A percentile compares a stretch with the other conserved stretches of the same genome.
These are phyloP conservation scores for Leersia perrieri DNA, from an alignment of 176 grass and related monocot genomes.

Conservation along the genomic window DNA sequence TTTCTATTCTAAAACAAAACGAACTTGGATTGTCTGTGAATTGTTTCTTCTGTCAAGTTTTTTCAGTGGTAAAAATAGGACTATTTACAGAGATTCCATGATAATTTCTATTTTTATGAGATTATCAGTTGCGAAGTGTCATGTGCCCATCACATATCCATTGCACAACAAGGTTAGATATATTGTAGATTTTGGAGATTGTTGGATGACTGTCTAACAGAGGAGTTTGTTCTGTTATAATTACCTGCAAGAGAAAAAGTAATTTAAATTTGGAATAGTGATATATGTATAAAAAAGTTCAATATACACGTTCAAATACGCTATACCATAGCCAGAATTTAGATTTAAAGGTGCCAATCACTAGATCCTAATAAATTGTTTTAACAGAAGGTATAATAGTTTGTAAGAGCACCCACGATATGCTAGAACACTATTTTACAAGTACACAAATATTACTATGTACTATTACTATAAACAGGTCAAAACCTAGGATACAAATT, in stretches of 20 bases:
- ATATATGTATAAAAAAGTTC: neutral
- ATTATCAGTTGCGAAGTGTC: neutral
- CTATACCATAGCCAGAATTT: neutral
- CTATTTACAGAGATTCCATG: neutral
- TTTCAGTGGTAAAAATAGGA: no score
- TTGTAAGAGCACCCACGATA: neutral
- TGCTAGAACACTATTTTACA: no score
- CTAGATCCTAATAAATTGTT: no score
- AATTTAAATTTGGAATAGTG: neutral
- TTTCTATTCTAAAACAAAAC: no score
- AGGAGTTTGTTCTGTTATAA: neutral
- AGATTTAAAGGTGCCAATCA: neutral
- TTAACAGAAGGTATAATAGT: no score
- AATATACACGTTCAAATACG: no score
- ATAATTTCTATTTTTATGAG: neutral
- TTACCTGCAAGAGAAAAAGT: conserved; percentile 7
- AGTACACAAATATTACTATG: no score
- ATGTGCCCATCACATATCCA: neutral
- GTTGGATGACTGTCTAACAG: neutral
- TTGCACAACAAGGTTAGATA: neutral
- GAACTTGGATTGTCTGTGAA: no score
- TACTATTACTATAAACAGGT: no score
- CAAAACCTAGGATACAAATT: no score
- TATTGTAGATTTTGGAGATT: neutral
- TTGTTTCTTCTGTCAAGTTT: no score